Evolutionary conservation across 2,329 filamentous ascomycete genomes (phyloP).

Genomic region (Aspergillus phoenicis): DNA sequence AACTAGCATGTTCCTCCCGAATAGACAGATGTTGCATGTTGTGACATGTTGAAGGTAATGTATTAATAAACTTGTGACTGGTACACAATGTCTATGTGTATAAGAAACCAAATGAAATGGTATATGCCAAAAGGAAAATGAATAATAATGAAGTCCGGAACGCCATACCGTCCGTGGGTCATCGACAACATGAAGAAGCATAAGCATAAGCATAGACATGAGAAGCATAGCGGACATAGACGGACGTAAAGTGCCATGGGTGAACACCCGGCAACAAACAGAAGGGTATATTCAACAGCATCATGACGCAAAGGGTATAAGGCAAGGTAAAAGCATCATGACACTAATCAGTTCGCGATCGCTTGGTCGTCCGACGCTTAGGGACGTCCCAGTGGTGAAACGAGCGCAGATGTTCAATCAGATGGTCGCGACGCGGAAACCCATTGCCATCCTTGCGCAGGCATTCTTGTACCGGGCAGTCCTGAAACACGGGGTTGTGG

Average conservation of each 20-base stretch:
- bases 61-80: not conserved
- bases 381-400: conserved; percentile 55
- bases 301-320: conserved; percentile 9
- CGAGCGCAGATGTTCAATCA: conserved; percentile 59
- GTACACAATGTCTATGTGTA: conserved; percentile 4
- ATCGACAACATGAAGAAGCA: conserved; percentile 2
- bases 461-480: conserved; percentile 50
- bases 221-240: conserved; percentile 1
- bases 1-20: not conserved
- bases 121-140: not conserved
- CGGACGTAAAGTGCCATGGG: not conserved
- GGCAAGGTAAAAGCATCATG: conserved; percentile 5
- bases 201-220: not conserved
- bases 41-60: not conserved
- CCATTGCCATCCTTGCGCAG: conserved; percentile 51
- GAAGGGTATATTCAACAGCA: conserved; percentile 2
- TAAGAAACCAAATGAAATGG: not conserved
- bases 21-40: not conserved
- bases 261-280: not conserved
- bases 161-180: not conserved
- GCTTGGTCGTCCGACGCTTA: conserved; percentile 41
- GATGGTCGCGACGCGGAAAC: conserved; percentile 60
- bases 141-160: not conserved
- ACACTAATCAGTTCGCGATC: conserved; percentile 22
- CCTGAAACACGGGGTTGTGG: conserved; percentile 47